Conservation (phyloP, 768 basidiomycete genomes). For the Podaxis sp. region DNA sequence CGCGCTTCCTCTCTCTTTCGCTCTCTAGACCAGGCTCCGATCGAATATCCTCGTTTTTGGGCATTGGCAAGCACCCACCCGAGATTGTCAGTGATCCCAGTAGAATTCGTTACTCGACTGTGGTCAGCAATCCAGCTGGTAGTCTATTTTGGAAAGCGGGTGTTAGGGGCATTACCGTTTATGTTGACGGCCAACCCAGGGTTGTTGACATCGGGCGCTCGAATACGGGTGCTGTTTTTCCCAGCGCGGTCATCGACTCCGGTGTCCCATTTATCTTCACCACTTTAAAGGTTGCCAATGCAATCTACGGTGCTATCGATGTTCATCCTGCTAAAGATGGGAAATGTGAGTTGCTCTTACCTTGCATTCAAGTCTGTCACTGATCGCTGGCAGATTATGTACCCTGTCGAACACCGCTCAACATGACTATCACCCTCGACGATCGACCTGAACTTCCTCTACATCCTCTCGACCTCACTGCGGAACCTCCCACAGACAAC, state of each 20-base stretch:
- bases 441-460: constrained; percentile 55
- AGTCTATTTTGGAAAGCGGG: constrained; percentile 63
- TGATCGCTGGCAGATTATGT: constrained; percentile 57
- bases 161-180: constrained; percentile 61
- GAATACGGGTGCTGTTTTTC: constrained; percentile 41
- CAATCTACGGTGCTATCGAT: constrained; percentile 74
- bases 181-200: constrained; percentile 42
- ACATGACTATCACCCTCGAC: constrained; percentile 66
- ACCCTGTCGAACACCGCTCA: constrained; percentile 68
- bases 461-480: constrained; percentile 76
- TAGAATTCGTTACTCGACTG: constrained; percentile 46
- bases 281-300: constrained; percentile 61
- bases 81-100: constrained; percentile 52
- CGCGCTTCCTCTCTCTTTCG: constrained; percentile 66
- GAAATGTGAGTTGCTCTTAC: constrained; percentile 47
- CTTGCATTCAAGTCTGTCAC: constrained; percentile 5
- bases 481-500: constrained; percentile 42
- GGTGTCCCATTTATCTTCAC: constrained; percentile 71
- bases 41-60: constrained; percentile 56
- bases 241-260: constrained; percentile 71
- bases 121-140: constrained; percentile 42
- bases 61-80: constrained; percentile 68
- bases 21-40: constrained; percentile 68
- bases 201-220: constrained; percentile 42
- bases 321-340: constrained; percentile 59